phyloP scores from a whole-genome alignment of 495 filamentous ascomycete species.

The Aspergillus leporis region DNA sequence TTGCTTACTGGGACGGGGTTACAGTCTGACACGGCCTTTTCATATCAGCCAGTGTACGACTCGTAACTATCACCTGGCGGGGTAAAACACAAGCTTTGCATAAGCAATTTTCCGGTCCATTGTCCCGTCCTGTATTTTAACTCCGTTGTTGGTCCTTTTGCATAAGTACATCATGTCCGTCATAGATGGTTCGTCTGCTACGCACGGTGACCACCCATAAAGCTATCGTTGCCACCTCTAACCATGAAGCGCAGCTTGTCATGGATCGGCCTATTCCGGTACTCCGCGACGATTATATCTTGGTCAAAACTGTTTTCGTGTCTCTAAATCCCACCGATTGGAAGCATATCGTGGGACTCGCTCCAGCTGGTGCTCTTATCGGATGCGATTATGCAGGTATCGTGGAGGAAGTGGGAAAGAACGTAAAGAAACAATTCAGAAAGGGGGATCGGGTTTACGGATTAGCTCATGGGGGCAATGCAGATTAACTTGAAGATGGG shows the following conservation, averaged over 20 bases:
- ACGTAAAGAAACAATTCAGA: not conserved
- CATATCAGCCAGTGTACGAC: no score
- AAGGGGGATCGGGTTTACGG: not conserved
- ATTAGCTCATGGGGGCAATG: not conserved
- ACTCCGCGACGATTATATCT: not conserved
- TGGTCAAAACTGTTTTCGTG: not conserved
- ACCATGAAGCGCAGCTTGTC: not conserved
- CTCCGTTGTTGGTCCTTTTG: no score
- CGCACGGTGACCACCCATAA: no score
- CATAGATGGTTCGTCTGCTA: no score
- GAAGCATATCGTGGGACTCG: not conserved
- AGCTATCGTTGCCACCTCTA: no score
- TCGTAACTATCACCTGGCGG: no score
- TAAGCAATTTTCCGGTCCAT: no score
- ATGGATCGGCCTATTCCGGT: not conserved
- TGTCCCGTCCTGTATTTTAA: no score
- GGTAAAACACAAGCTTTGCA: no score
- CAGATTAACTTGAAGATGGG: not conserved
- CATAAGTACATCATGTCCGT: no score
- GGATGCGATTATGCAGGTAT: not conserved
- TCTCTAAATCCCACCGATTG: not conserved
- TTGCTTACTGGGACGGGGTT: no score
- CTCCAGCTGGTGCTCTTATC: not conserved
- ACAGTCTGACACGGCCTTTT: no score
- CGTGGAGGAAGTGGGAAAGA: not conserved